Base-by-base conservation (phyloP, 2,329 filamentous ascomycete genomes). In the Fusarium hostae region DNA sequence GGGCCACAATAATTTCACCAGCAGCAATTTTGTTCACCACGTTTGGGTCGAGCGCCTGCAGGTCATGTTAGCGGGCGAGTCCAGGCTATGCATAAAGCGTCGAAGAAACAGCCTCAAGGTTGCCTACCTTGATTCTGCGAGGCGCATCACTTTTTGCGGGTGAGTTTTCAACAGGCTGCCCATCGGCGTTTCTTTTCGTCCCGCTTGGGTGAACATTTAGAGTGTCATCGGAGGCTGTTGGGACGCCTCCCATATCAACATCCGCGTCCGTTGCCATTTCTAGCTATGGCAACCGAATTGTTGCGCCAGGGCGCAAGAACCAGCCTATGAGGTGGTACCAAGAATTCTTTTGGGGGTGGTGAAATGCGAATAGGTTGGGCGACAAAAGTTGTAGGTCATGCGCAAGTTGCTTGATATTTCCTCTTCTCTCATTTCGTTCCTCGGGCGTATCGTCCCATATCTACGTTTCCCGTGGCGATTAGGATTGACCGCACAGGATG, bases 1-100 rank as follows among this genome's bases (percentile, higher is more conserved):
- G 97, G 4, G 96, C 95, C 52, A 99, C 94, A 67, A 99, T 99
- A 76, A 99, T 99, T 81, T 99, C 96, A 24, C 96, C 96, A 1
- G 96, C 96, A 2, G 96, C 96, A 74, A 99, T 99, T 81, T 98
- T 99, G 85, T 98, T 99, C 73, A 99, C 93, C 26, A 99, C 96
- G 83, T 96, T 92, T 70, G 93, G 91, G 77, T 97, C 93, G 30
- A 99, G 88, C 18, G 95, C 92, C 91, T 97, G 59, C 15, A 48
- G n/a, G n/a, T 15, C 54, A 41, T 45, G 56, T 76, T 43, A 75
- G 58, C 51, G 15, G 43, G 34, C 28, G 43, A 41, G 47, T 24
- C 28, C 37, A 37, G 44, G n/a, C 41, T 44, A 59, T 61, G 58
- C 47, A 24, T 34, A n/a, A 56, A 58, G 63, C 30, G 40, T 20